These are phyloP conservation scores for Encephalitozoon romaleae DNA, from an alignment of 371 early-diverging fungal species.

Conservation along the genomic window DNA sequence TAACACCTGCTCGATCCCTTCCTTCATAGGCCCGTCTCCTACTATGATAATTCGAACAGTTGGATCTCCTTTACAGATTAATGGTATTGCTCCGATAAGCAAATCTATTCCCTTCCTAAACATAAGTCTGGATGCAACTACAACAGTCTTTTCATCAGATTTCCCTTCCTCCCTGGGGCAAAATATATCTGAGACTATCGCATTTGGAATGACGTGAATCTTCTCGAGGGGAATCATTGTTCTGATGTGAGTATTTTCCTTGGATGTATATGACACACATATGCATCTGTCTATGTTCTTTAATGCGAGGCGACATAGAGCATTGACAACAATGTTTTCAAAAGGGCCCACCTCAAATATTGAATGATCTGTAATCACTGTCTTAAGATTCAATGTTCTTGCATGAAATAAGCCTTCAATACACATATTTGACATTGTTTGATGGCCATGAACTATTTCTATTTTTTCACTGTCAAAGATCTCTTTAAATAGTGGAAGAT, in stretches of 20 bases:
- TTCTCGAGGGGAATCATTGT: constrained; percentile 74
- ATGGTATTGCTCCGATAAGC: constrained; percentile 76
- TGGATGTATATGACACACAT: constrained; percentile 92
- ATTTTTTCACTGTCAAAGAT: constrained; percentile 80
- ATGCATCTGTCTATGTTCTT: constrained; percentile 86
- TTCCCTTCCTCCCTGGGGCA: background rate
- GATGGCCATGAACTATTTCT: constrained; percentile 91
- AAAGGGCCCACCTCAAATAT: constrained; percentile 88
- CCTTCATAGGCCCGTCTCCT: constrained; percentile 89
- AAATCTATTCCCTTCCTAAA: constrained; percentile 91
- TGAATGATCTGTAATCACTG: constrained; percentile 94
- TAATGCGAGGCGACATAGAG: constrained; percentile 78
- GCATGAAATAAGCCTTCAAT: constrained; percentile 90
- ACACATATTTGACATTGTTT: constrained; percentile 80
- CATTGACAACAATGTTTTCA: constrained; percentile 80
- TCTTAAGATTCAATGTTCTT: constrained; percentile 79
- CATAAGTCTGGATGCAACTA: constrained; percentile 80
- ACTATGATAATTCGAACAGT: constrained; percentile 79
- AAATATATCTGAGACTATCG: constrained; percentile 65
- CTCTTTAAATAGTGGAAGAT: constrained; percentile 76
- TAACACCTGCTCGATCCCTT: constrained; percentile 89
- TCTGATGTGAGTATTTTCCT: constrained; percentile 86
- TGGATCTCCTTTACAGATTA: constrained; percentile 73
- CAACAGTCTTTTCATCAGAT: constrained; percentile 45
- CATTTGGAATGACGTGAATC: constrained; percentile 96